Conservation (phyloP, 2,329 filamentous ascomycete genomes). For the Zymoseptoria ardabiliae region DNA sequence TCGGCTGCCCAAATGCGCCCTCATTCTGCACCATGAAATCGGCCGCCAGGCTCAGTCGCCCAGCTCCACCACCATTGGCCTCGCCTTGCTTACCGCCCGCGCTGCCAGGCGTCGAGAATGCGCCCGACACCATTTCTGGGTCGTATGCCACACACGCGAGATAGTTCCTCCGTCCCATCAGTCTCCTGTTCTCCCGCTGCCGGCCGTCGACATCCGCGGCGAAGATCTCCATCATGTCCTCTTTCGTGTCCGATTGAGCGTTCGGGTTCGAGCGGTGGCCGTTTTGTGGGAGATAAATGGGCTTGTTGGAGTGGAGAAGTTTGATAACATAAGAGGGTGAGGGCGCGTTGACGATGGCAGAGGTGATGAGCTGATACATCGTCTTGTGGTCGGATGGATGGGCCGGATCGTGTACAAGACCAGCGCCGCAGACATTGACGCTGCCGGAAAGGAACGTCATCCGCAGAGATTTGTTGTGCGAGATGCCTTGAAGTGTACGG, state of each 20-base stretch:
- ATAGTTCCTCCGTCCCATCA: slow-evolving; percentile 92
- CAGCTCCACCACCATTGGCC: slow-evolving; percentile 32
- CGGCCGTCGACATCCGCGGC: slow-evolving; percentile 84
- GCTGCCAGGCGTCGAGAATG: slow-evolving; percentile 16
- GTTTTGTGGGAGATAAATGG: slow-evolving; percentile 84
- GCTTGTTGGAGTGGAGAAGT: slow-evolving; percentile 89
- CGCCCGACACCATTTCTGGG: slow-evolving; percentile 60
- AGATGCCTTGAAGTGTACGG: slow-evolving; percentile 87
- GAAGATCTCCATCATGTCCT: slow-evolving; percentile 99
- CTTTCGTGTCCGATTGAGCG: slow-evolving; percentile 82
- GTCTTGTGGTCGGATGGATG: slow-evolving; percentile 94
- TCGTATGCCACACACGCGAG: slow-evolving; percentile 91
- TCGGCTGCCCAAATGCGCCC: slow-evolving; percentile 68
- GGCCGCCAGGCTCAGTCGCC: slow-evolving; percentile 72
- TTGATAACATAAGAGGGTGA: slow-evolving; percentile 81
- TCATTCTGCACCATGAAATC: slow-evolving; percentile 97
- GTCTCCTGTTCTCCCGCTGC: slow-evolving; percentile 73
- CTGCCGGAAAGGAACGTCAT: slow-evolving; percentile 95
- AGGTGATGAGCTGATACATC: slow-evolving; percentile 97
- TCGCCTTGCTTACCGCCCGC: slow-evolving; percentile 13
- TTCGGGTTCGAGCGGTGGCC: slow-evolving; percentile 55
- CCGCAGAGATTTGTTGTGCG: slow-evolving; percentile 87
- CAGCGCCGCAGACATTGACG: slow-evolving; percentile 85
- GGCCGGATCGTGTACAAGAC: slow-evolving; percentile 85
- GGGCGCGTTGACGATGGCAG: slow-evolving; percentile 83